phyloP scores from a whole-genome alignment of 179 eudicot species.

The Vitellaria paradoxa region DNA sequence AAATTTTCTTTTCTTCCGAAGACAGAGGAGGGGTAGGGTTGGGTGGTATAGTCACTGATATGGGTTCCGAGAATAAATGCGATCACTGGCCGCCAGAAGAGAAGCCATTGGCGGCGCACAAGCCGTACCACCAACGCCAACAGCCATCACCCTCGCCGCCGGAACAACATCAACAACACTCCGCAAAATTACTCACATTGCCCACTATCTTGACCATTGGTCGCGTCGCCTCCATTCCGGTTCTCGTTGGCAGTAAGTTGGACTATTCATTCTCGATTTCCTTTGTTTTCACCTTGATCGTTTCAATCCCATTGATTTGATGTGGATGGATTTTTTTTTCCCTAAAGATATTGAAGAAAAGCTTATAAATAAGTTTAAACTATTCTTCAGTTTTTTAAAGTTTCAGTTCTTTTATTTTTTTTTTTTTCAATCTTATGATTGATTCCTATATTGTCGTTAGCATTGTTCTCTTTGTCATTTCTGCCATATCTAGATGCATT shows the following conservation, averaged over 20 bases:
- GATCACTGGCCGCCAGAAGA: conserved; percentile 16
- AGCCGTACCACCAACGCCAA: conserved; percentile 17
- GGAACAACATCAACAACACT: conserved; percentile 13
- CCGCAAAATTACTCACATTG: conserved; percentile 69
- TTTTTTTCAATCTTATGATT: not conserved
- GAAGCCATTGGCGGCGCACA: not conserved
- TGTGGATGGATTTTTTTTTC: not conserved
- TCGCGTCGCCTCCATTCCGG: conserved; percentile 84
- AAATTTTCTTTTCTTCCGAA: not conserved
- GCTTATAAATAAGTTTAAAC: not conserved
- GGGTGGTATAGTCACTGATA: conserved; percentile 22
- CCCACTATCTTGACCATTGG: conserved; percentile 86
- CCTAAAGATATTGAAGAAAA: not conserved
- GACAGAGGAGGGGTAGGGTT: conserved; percentile 8
- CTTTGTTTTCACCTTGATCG: not conserved
- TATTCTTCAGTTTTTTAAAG: not conserved
- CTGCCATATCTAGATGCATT: no score
- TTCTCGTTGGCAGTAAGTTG: conserved; percentile 69
- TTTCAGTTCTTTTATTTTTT: not conserved
- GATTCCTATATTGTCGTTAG: no score
- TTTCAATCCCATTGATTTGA: not conserved
- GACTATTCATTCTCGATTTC: not conserved
- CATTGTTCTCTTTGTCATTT: no score
- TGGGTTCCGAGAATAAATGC: conserved; percentile 35
- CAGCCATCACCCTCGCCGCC: conserved; percentile 14